phyloP scores from a whole-genome alignment of 768 basidiomycete species.

The Boletus subparvulus region DNA sequence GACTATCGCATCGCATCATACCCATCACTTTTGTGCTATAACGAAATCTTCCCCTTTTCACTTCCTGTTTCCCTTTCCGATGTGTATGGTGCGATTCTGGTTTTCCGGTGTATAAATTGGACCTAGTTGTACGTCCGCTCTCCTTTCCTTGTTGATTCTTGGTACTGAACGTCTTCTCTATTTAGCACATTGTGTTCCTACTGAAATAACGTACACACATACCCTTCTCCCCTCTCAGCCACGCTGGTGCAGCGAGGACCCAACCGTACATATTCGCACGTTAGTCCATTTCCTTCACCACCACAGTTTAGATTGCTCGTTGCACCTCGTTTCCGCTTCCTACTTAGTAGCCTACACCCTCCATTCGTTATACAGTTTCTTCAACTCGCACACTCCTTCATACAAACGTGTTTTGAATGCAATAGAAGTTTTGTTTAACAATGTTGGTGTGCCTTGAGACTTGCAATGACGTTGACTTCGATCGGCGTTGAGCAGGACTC shows the following conservation, averaged over 20 bases:
- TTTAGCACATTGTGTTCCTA: slow-evolving; percentile 29
- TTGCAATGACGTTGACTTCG: too few relatives aligned
- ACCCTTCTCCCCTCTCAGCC: slow-evolving; percentile 15
- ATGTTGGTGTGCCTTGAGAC: background rate
- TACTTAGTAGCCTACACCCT: slow-evolving; percentile 22
- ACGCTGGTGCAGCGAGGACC: slow-evolving; percentile 22
- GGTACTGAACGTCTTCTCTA: slow-evolving; percentile 8
- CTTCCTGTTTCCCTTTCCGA: slow-evolving; percentile 1
- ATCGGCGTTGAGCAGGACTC: too few relatives aligned
- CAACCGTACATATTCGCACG: slow-evolving; percentile 20
- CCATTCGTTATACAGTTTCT: slow-evolving; percentile 25
- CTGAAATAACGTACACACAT: slow-evolving; percentile 27
- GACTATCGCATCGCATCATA: slow-evolving; percentile 37
- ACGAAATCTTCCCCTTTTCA: background rate
- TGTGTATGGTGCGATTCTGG: slow-evolving; percentile 36
- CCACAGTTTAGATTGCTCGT: slow-evolving; percentile 23
- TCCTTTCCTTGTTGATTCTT: background rate
- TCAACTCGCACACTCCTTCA: slow-evolving; percentile 30
- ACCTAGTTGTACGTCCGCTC: slow-evolving; percentile 24
- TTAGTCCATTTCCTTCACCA: slow-evolving; percentile 12
- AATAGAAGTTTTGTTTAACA: slow-evolving; percentile 25
- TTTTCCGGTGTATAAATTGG: slow-evolving; percentile 32
- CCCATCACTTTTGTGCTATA: slow-evolving; percentile 29
- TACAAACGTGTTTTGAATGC: slow-evolving; percentile 19
- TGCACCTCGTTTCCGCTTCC: slow-evolving; percentile 12